Evolutionary conservation across 495 filamentous ascomycete species (phyloP).

Genomic region (Daldinia loculata): DNA sequence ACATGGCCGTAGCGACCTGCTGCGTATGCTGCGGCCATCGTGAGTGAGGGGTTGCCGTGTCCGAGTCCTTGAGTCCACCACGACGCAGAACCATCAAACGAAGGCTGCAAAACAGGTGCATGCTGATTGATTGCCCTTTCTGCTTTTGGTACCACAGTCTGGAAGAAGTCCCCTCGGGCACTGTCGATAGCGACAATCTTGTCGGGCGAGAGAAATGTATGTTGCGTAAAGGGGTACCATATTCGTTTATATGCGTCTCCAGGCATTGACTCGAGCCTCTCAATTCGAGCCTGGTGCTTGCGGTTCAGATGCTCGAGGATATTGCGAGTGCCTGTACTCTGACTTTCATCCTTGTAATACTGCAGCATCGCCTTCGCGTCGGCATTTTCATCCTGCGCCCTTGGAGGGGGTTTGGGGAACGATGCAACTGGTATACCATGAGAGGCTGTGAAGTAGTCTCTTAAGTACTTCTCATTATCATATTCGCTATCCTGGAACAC

Average conservation of each 20-base stretch:
- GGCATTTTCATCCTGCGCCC: slow-evolving; percentile 26
- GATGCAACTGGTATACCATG: slow-evolving; percentile 64
- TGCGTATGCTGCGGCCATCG: slow-evolving; percentile 77
- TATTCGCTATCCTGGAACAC: slow-evolving; percentile 70
- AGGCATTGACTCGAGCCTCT: slow-evolving; percentile 66
- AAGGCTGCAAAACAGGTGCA: slow-evolving; percentile 59
- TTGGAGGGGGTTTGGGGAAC: slow-evolving; percentile 62
- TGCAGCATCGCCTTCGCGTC: slow-evolving; percentile 64
- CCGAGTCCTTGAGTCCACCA: slow-evolving; percentile 90
- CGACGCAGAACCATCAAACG: slow-evolving; percentile 80
- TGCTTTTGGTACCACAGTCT: slow-evolving; percentile 54
- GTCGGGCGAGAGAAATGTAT: slow-evolving; percentile 64
- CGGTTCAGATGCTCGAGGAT: slow-evolving; percentile 58
- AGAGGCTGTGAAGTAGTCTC: slow-evolving; percentile 64
- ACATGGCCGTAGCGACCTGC: slow-evolving; percentile 86
- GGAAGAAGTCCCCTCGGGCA: slow-evolving; percentile 77
- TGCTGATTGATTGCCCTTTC: slow-evolving; percentile 6
- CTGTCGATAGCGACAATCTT: slow-evolving; percentile 78
- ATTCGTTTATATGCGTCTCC: slow-evolving; percentile 64
- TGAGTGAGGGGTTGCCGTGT: slow-evolving; percentile 72
- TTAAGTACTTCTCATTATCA: slow-evolving; percentile 70
- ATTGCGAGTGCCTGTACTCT: slow-evolving; percentile 29
- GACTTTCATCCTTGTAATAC: slow-evolving; percentile 67
- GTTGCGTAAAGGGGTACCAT: slow-evolving; percentile 87
- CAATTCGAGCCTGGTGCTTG: slow-evolving; percentile 61